Percentiles rank a stretch among this genome's conserved stretches.
phyloP scores from a whole-genome alignment of 192 early-diverging fungal species.

The Backusella macrospora region DNA sequence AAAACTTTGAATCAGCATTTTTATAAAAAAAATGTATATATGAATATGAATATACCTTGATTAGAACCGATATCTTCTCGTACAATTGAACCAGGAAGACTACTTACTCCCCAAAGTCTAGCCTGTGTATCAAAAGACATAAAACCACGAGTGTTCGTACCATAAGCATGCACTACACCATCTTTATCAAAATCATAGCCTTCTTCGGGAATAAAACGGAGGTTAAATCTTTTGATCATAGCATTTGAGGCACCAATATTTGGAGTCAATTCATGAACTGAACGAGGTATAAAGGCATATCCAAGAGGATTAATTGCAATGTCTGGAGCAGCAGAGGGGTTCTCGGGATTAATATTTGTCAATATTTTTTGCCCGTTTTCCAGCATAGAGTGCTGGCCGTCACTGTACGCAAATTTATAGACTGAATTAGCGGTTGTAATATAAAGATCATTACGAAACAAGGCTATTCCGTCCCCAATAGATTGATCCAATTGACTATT shows the following conservation, averaged over 20 bases:
- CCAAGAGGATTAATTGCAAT: conserved; percentile 39
- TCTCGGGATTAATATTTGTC: conserved; percentile 21
- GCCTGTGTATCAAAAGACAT: conserved; percentile 37
- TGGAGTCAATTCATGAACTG: not conserved
- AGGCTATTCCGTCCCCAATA: conserved; percentile 22
- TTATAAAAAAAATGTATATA: not conserved
- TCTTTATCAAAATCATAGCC: conserved; percentile 35
- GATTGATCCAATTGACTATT: not conserved
- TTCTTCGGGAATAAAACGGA: conserved; percentile 27
- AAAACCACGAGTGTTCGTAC: conserved; percentile 28
- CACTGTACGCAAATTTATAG: conserved; percentile 27
- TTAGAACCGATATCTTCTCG: conserved; percentile 10
- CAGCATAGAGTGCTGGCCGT: conserved; percentile 32
- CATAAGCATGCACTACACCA: conserved; percentile 29
- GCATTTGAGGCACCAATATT: conserved; percentile 12
- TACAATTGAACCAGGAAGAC: conserved; percentile 4
- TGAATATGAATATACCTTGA: not conserved
- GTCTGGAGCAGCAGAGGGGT: conserved; percentile 15
- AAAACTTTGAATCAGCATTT: not conserved
- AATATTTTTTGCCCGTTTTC: conserved; percentile 2
- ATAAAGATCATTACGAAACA: conserved; percentile 20
- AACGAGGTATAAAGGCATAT: conserved; percentile 28
- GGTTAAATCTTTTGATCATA: conserved; percentile 34
- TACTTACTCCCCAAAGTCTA: conserved; percentile 31
- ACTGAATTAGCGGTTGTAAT: conserved; percentile 28